phyloP scores from a whole-genome alignment of 2,329 filamentous ascomycete species.

The Colletotrichum musicola region DNA sequence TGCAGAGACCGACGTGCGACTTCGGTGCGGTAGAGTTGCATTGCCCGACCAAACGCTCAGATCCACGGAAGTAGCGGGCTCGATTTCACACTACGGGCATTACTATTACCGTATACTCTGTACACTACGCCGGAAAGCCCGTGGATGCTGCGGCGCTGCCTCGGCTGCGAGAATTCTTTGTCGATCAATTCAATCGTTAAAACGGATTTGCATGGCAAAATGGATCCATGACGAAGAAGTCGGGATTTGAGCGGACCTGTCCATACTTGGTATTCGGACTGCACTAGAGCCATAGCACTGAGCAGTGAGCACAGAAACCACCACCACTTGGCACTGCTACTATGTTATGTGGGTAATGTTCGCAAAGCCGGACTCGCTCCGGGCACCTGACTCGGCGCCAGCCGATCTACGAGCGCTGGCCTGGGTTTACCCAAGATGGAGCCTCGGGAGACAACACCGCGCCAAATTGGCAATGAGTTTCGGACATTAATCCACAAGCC shows the following conservation, averaged over 20 bases:
- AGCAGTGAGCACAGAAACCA: no score
- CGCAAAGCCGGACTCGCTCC: constrained; percentile 25
- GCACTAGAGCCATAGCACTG: no score
- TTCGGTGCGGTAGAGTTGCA: constrained; percentile 3
- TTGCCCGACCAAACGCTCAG: constrained; percentile 4
- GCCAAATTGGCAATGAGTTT: constrained; percentile 7
- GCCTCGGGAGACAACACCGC: constrained; percentile 1
- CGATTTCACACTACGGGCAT: neutral
- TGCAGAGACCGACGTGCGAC: neutral
- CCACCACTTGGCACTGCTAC: neutral
- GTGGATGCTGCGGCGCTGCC: neutral
- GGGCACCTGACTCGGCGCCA: constrained; percentile 35
- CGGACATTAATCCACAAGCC: constrained; percentile 2
- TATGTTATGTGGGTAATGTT: constrained; percentile 13
- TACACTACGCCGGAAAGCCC: no score
- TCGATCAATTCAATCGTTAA: constrained; percentile 1
- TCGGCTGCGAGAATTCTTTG: constrained; percentile 7
- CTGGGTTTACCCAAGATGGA: constrained; percentile 33
- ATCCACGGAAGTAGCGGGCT: neutral
- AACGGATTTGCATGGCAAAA: constrained; percentile 11
- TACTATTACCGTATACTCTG: no score
- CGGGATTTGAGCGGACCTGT: constrained; percentile 3
- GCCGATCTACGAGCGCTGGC: constrained; percentile 20
- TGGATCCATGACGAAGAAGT: neutral
- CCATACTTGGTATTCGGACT: no score